These are phyloP conservation scores for Aristolochia fimbriata DNA, from an alignment of 164 flowering plant genomes.

Conservation along the genomic window DNA sequence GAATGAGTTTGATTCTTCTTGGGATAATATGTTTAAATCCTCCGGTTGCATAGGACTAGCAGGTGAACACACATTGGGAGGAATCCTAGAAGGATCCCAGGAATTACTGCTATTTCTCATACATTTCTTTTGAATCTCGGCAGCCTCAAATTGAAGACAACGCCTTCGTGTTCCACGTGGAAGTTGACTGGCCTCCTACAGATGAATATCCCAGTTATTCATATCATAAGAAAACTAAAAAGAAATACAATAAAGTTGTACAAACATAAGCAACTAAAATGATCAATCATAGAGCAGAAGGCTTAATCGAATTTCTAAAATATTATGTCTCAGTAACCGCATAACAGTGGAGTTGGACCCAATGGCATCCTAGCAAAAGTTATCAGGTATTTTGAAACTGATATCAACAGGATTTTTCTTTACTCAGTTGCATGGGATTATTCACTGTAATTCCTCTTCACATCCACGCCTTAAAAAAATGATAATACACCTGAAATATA, in stretches of 20 bases:
- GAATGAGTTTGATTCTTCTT: conserved; percentile 11
- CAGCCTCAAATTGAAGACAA: conserved; percentile 44
- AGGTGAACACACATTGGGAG: conserved; percentile 9
- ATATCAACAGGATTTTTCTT: no score
- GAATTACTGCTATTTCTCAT: background rate
- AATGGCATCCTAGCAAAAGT: no score
- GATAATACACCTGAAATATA: no score
- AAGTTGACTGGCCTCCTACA: conserved; percentile 24
- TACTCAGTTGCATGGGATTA: no score
- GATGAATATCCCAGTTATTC: conserved; percentile 11
- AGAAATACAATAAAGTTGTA: no score
- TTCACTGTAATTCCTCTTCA: no score
- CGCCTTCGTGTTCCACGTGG: conserved; percentile 29
- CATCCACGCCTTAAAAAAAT: no score
- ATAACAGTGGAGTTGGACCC: no score
- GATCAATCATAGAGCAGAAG: background rate
- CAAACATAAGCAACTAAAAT: background rate
- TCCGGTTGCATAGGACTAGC: conserved; percentile 13
- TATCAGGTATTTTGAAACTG: no score
- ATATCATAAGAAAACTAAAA: conserved; percentile 6
- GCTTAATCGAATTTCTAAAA: background rate
- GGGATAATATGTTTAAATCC: conserved; percentile 7
- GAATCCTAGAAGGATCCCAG: conserved; percentile 3
- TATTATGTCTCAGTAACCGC: no score
- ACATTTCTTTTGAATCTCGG: conserved; percentile 13